Evolutionary conservation across 2,329 filamentous ascomycete genomes (phyloP).

Genomic region (Dactylellina parvicollis): DNA sequence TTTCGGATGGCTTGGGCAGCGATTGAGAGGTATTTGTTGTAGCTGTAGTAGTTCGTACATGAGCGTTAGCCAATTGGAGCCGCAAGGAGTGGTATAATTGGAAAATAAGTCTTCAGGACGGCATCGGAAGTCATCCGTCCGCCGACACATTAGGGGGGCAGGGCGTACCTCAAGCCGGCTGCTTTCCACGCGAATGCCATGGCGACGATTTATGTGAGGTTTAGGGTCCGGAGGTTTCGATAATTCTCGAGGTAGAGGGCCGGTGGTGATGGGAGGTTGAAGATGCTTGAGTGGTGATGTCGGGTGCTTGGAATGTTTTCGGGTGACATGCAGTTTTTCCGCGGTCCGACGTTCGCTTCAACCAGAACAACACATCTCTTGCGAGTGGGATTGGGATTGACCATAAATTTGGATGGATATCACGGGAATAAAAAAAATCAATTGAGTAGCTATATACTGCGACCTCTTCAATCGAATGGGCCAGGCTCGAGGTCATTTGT

Average conservation of each 20-base stretch:
- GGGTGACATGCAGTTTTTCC: slow-evolving; percentile 29
- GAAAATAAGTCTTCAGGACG: background rate
- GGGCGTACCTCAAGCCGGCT: slow-evolving; percentile 43
- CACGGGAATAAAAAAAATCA: background rate
- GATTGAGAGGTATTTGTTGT: slow-evolving; percentile 99
- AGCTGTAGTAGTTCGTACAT: slow-evolving; percentile 68
- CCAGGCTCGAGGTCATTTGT: slow-evolving; percentile 25
- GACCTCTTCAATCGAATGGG: slow-evolving; percentile 13
- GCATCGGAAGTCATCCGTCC: slow-evolving; percentile 21
- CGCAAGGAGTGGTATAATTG: background rate
- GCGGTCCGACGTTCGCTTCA: slow-evolving; percentile 15
- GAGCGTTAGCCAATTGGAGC: slow-evolving; percentile 39
- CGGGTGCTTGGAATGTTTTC: slow-evolving; percentile 19
- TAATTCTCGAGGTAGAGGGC: background rate
- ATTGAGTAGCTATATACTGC: slow-evolving; percentile 43
- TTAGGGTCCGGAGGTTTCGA: background rate
- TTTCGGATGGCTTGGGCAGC: slow-evolving; percentile 93
- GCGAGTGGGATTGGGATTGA: no score
- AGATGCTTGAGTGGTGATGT: slow-evolving; percentile 25
- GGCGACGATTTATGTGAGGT: slow-evolving; percentile 5
- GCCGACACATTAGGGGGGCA: background rate
- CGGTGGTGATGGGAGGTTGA: slow-evolving; percentile 9
- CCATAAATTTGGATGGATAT: background rate
- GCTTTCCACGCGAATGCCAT: slow-evolving; percentile 54
- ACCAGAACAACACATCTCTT: slow-evolving; percentile 20